Evolutionary conservation across 2,329 filamentous ascomycete genomes (phyloP).

Genomic region (Diaporthe sp.): DNA sequence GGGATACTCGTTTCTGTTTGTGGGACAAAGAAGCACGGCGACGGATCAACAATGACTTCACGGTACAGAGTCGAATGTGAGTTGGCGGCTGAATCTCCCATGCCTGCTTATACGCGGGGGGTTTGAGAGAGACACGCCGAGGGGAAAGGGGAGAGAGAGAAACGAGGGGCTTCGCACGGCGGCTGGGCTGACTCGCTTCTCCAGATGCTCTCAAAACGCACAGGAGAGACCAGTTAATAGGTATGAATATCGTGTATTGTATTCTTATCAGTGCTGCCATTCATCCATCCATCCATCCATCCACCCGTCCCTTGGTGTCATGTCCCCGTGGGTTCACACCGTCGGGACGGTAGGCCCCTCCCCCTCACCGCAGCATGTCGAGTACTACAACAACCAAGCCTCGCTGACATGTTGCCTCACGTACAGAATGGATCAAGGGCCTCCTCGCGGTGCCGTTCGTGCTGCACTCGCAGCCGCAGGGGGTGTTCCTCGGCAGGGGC

Average conservation of each 20-base stretch:
- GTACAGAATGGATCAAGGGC: constrained; percentile 93
- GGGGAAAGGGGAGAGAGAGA: background rate
- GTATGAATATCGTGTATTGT: constrained; percentile 56
- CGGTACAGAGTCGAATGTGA: constrained; percentile 82
- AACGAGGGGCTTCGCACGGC: background rate
- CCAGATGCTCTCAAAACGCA: constrained; percentile 82
- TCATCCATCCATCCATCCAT: background rate
- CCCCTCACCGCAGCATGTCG: background rate
- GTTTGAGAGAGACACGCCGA: background rate
- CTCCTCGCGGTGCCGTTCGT: constrained; percentile 96
- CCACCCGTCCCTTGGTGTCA: background rate
- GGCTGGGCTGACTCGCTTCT: constrained; percentile 39
- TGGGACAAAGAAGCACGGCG: constrained; percentile 4
- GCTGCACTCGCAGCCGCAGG: constrained; percentile 93
- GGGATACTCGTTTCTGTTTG: background rate
- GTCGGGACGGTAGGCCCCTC: constrained; percentile 23
- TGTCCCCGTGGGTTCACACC: background rate
- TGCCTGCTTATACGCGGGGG: background rate
- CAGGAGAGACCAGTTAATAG: constrained; percentile 89
- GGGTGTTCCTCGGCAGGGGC: constrained; percentile 74
- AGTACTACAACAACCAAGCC: too few species aligned
- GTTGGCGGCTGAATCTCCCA: constrained; percentile 45
- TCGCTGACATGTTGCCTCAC: background rate
- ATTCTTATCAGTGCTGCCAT: background rate
- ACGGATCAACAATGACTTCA: constrained; percentile 66